These are phyloP conservation scores for Hippophae gyantsensis DNA, from an alignment of 306 rosid species.

Conservation along the genomic window DNA sequence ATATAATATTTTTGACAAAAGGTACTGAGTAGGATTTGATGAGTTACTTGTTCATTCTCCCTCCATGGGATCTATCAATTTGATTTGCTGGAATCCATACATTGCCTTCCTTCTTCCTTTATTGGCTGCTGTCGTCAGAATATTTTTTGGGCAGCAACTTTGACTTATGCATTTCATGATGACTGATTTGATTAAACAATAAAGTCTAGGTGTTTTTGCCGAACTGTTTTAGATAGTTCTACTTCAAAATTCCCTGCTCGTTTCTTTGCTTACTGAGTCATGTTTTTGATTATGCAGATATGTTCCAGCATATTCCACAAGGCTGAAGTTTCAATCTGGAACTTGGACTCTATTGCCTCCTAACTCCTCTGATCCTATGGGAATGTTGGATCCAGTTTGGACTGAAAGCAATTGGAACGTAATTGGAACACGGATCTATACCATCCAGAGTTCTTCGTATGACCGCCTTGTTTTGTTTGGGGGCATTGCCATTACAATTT, in stretches of 20 bases:
- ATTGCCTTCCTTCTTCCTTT: too few relatives aligned
- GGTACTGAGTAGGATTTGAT: too few relatives aligned
- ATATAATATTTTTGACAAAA: too few relatives aligned
- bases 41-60: too few relatives aligned
- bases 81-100: too few relatives aligned
- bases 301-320: conserved; percentile 88
- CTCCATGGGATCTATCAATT: too few relatives aligned
- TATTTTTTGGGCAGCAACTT: too few relatives aligned
- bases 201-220: neutral
- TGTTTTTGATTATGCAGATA: conserved; percentile 43
- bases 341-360: conserved; percentile 66
- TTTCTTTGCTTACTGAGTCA: conserved; percentile 4
- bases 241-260: neutral
- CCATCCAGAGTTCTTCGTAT: conserved; percentile 43
- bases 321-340: conserved; percentile 59
- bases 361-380: conserved; percentile 67
- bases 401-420: conserved; percentile 92
- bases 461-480: conserved; percentile 60
- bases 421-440: conserved; percentile 63
- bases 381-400: conserved; percentile 70
- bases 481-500: conserved; percentile 53
- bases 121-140: too few relatives aligned
- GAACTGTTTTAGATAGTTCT: neutral
- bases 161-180: neutral
- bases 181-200: too few relatives aligned